These are phyloP conservation scores for Chimonanthus praecox DNA, from an alignment of 164 flowering plant genomes.

Conservation along the genomic window DNA sequence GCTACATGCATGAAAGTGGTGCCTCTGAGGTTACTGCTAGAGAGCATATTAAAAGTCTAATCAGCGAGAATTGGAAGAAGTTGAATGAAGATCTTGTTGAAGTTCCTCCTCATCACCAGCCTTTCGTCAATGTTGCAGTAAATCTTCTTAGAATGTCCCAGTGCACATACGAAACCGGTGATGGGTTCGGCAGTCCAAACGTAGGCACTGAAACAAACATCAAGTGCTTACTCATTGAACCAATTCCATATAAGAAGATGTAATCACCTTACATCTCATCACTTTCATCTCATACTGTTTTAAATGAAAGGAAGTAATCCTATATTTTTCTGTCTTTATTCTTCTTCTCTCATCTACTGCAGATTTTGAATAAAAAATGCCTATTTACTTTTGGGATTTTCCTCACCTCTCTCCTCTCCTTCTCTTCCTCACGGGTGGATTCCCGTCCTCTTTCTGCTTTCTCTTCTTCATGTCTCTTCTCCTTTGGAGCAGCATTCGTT, in stretches of 20 bases:
- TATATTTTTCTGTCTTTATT: too few relatives aligned
- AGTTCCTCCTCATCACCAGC: background rate
- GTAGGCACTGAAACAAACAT: background rate
- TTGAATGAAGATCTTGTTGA: background rate
- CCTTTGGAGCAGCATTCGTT: too few relatives aligned
- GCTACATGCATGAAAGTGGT: background rate
- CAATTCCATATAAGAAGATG: background rate
- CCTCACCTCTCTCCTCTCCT: too few relatives aligned
- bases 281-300: too few relatives aligned
- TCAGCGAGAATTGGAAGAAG: background rate
- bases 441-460: too few relatives aligned
- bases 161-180: background rate
- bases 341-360: too few relatives aligned
- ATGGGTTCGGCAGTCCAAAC: background rate
- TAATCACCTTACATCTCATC: too few relatives aligned
- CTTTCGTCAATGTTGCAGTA: background rate
- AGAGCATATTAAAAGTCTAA: background rate
- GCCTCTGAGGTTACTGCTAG: background rate
- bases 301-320: too few relatives aligned
- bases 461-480: too few relatives aligned
- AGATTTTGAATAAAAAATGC: too few relatives aligned
- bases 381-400: too few relatives aligned
- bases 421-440: too few relatives aligned
- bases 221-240: background rate
- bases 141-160: background rate